Evolutionary conservation across 345 rosid species (phyloP), one percentile per base, ranked within the genome.

Genomic region (Acer campestre): DNA sequence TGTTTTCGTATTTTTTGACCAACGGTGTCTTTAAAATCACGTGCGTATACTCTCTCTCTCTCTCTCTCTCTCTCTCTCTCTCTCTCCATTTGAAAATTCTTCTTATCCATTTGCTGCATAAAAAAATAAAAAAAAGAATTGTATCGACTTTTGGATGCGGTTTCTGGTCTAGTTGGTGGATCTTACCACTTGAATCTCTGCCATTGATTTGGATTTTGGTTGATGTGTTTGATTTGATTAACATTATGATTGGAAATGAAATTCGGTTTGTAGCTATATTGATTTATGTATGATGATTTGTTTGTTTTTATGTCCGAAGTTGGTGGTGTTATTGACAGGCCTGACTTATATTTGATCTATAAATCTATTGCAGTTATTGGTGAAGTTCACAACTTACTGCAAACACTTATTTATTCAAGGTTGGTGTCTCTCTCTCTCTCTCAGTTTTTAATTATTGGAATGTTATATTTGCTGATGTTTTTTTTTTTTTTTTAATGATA

Each of bases 351-450:
- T 38, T 58, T 20, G 64, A 35, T 71, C 13, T n/a, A n/a, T n/a
- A n/a, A n/a, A n/a, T n/a, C n/a, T 73, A 1, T 73, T 72, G 40
- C 76, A 25, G 76, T 53, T 61, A 42, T 68, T 8, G 76, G 68
- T 61, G 76, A 42, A 61, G 58, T 61, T 23, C 23, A 14, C 23
- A 23, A 44, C 59, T 22, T 23, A 27, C 58, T 73, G 56, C 67
- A 23, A 61, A 4, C 13, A 23, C 22, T 44, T 61, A 23, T 44
- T 23, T 73, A 61, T 25, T 44, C 31, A 29, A 61, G 68, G 64
- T 44, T 62, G 76, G 76, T 61, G 2, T 13, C 44, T 23, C 5
- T 35, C 6, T 67, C 61, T 25, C 27, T 25, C 27, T 73, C 18
- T 40, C 46, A 10, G 27, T n/a, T 67, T 67, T 40, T 42, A 49